These are phyloP conservation scores for Pleodorina starrii DNA, from an alignment of 139 green algal species.

Conservation along the genomic window DNA sequence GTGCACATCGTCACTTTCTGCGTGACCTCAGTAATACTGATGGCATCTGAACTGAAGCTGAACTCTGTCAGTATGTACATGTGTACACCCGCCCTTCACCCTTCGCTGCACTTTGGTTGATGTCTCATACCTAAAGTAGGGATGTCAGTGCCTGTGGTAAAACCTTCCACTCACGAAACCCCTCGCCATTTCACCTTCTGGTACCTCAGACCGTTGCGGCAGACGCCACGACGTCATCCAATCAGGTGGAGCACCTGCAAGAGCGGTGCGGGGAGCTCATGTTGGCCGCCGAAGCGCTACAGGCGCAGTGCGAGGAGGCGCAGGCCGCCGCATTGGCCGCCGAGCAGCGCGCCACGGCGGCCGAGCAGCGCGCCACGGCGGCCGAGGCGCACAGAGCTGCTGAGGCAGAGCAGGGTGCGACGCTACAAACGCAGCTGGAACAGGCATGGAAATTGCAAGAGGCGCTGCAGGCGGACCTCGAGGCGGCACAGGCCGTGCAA, in stretches of 20 bases:
- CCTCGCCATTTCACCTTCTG: too few species aligned
- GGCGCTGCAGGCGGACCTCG: neutral
- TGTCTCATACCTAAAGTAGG: too few species aligned
- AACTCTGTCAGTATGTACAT: too few species aligned
- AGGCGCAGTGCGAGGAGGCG: neutral
- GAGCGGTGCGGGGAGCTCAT: constrained; percentile 37
- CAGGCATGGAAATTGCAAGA: neutral
- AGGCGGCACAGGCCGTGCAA: neutral
- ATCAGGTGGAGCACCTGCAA: constrained; percentile 32
- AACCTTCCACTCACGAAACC: too few species aligned
- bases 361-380: neutral
- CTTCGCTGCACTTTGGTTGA: too few species aligned
- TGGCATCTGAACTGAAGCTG: too few species aligned
- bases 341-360: neutral
- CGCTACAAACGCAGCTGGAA: neutral
- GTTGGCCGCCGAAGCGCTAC: neutral
- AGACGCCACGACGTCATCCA: neutral
- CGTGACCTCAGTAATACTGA: too few species aligned
- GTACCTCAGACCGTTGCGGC: neutral
- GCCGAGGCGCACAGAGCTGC: neutral
- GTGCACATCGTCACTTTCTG: too few species aligned
- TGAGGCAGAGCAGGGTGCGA: neutral
- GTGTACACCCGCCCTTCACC: too few species aligned
- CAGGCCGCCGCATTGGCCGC: constrained; percentile 1
- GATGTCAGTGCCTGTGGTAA: too few species aligned